Conservation (phyloP, 768 basidiomycete species). For the Udeniomyces megalosporus region DNA sequence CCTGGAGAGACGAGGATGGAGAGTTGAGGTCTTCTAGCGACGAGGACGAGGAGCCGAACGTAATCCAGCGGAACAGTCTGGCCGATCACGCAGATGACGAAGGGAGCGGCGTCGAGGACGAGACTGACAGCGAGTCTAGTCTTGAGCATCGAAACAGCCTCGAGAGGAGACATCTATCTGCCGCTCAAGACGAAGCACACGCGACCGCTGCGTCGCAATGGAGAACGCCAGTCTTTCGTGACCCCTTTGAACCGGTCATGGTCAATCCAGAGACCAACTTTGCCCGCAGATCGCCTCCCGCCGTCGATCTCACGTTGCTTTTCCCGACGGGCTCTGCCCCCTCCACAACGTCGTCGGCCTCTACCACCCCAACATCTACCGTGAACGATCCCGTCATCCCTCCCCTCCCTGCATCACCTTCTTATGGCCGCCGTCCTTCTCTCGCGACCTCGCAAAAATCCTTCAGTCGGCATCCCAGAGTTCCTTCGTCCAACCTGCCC, state of each 20-base stretch:
- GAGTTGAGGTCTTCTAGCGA: neutral
- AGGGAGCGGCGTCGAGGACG: slow-evolving; percentile 15
- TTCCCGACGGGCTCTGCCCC: neutral
- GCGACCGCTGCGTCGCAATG: neutral
- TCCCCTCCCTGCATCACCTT: neutral
- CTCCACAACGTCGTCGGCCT: neutral
- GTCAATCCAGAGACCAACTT: neutral
- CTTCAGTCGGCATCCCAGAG: neutral
- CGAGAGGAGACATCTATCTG: neutral
- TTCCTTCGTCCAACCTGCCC: neutral
- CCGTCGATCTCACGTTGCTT: neutral
- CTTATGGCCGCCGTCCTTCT: neutral
- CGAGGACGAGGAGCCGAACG: neutral
- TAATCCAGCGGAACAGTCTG: neutral
- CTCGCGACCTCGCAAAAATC: neutral
- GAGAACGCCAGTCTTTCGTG: neutral
- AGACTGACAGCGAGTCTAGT: slow-evolving; percentile 13
- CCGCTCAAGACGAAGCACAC: neutral
- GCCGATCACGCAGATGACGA: slow-evolving; percentile 5
- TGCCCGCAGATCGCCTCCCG: neutral
- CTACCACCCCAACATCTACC: neutral
- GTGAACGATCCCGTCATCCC: neutral
- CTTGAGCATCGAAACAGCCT: neutral
- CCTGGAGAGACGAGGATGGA: neutral
- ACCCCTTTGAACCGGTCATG: neutral